phyloP scores from a whole-genome alignment of 192 early-diverging fungal genomes.

The Cladochytrium replicatum region DNA sequence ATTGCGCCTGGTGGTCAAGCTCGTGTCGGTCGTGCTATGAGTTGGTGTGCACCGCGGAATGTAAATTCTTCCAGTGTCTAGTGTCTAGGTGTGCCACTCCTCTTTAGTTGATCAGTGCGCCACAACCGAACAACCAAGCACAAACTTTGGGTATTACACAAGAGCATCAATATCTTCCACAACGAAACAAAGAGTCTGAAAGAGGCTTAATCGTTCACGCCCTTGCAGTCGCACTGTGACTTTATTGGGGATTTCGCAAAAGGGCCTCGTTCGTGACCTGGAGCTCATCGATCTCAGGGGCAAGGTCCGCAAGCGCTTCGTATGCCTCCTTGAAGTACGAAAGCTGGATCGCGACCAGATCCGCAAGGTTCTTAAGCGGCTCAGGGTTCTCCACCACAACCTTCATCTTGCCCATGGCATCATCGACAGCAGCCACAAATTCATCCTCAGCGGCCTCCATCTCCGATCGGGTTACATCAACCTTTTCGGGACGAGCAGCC shows the following conservation, averaged over 20 bases:
- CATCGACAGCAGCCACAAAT: constrained; percentile 91
- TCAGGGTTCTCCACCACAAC: constrained; percentile 82
- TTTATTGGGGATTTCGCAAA: constrained; percentile 59
- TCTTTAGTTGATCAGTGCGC: no score
- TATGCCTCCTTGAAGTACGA: constrained; percentile 62
- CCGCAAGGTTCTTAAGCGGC: constrained; percentile 69
- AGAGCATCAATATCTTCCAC: no score
- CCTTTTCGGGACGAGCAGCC: constrained; percentile 55
- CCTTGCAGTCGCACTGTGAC: no score
- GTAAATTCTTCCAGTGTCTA: no score
- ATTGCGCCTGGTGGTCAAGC: no score
- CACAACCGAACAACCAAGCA: no score
- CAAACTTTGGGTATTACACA: no score
- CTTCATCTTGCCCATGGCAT: constrained; percentile 91
- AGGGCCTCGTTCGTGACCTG: constrained; percentile 87
- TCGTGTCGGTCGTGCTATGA: no score
- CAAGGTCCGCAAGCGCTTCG: constrained; percentile 29
- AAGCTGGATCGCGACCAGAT: constrained; percentile 79
- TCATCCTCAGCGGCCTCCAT: constrained; percentile 91
- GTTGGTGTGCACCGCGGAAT: no score
- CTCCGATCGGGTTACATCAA: constrained; percentile 66
- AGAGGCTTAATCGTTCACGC: no score
- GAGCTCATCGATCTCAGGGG: constrained; percentile 91
- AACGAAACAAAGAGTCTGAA: no score
- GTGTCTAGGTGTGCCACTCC: no score